Evolutionary conservation across 1,284 basidiomycete genomes (phyloP), one percentile per base, ranked within the genome.

Genomic region (Leccinum fallax): DNA sequence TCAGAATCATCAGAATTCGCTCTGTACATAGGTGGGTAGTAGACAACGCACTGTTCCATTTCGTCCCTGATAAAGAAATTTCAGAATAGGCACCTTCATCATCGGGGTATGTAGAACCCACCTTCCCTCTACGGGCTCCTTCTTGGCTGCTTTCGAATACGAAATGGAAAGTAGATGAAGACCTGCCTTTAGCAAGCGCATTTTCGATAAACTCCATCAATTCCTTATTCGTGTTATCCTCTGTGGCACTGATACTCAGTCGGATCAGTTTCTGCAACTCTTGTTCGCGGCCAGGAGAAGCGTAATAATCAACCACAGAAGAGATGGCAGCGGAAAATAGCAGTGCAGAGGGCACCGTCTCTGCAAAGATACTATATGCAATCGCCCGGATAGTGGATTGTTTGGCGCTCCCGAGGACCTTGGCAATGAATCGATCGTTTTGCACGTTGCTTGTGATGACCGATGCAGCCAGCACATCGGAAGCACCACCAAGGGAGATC

Each of bases 221-320:
- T 16, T 46, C 53, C 59, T 74, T 71, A 3, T 62, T 64, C 10
- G 71, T 65, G 7, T 66, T 69, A 28, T 76, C 69, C 3, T 68
- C 63, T 4, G 71, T 68, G 13, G 65, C 54, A 21, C 65, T 65
- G 24, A 67, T 64, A 26, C 76, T 72, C 32, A 84, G 65, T 16
- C 61, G 66, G 7, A 81, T 73, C 40, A 91, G 79, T 48, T 82
- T 76, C 15, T 76, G 75, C 26, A 82, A 75, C 54, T 80, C 79
- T 26, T 73, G 63, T 43, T 71, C 63, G 59, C 78, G 76, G 32
- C 72, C 75, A 2, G 81, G 76, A 26, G 80, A 75, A 19, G 91
- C 75, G 69, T 86, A 92, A 73, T 85, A 89, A 71, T 90, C 80
- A 56, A 92, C 78, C 32, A 89, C 80, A 59, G 85, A 80, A 3